Conservation (phyloP, 441 rosid species). For the Hypseocharis bilobata region DNA sequence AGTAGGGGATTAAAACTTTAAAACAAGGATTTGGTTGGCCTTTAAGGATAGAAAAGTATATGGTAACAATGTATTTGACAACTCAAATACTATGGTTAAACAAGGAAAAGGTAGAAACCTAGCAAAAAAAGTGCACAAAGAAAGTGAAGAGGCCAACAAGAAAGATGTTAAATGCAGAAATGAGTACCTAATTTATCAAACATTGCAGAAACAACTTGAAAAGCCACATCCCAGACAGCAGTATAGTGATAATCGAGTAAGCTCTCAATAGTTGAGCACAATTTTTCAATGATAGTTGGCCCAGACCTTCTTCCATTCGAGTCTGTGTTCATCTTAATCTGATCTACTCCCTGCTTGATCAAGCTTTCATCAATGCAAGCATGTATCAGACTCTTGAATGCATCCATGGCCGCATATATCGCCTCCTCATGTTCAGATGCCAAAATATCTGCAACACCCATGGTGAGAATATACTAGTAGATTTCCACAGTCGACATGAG, state of each 20-base stretch:
- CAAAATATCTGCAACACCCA: conserved; percentile 54
- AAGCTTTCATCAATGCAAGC: conserved; percentile 65
- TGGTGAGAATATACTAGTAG: conserved; percentile 8
- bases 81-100: neutral
- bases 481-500: neutral
- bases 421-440: conserved; percentile 88
- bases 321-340: conserved; percentile 33
- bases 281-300: conserved; percentile 69
- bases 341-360: conserved; percentile 64
- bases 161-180: neutral
- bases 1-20: neutral
- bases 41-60: neutral
- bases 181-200: conserved; percentile 67
- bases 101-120: neutral
- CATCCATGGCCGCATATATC: conserved; percentile 62
- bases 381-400: conserved; percentile 60
- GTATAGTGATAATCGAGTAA: conserved; percentile 68
- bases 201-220: conserved; percentile 67
- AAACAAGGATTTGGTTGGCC: neutral
- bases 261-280: conserved; percentile 63
- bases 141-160: neutral
- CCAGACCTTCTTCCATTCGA: conserved; percentile 39
- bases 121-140: neutral
- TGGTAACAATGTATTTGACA: neutral
- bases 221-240: conserved; percentile 72